These are phyloP conservation scores for Mucor saturninus DNA, from an alignment of 371 early-diverging fungal species.

Conservation along the genomic window DNA sequence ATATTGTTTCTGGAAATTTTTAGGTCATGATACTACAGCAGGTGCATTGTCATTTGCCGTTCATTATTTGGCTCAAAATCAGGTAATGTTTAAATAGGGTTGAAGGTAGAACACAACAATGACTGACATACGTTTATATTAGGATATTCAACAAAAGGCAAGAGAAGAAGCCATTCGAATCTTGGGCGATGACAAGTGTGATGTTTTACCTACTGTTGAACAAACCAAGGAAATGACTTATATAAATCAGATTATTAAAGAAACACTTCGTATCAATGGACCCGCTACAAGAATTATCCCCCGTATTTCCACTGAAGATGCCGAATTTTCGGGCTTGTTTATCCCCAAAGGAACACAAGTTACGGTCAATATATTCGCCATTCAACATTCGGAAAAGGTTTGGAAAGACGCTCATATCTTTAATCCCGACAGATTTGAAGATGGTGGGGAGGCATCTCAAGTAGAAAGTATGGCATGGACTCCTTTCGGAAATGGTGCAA, in stretches of 20 bases:
- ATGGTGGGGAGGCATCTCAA: constrained; percentile 14
- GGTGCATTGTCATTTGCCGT: constrained; percentile 44
- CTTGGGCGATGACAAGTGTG: constrained; percentile 48
- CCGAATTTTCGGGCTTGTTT: constrained; percentile 32
- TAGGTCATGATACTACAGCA: constrained; percentile 64
- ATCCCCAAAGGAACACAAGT: constrained; percentile 50
- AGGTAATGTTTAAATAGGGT: constrained; percentile 33
- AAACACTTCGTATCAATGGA: constrained; percentile 52
- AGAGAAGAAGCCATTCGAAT: constrained; percentile 53
- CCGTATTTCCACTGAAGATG: constrained; percentile 27
- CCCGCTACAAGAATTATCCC: constrained; percentile 26
- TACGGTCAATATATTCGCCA: constrained; percentile 33
- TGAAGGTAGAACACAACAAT: neutral
- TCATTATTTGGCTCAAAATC: constrained; percentile 47
- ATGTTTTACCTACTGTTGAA: constrained; percentile 46
- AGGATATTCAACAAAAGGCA: constrained; percentile 51
- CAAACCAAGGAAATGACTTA: constrained; percentile 50
- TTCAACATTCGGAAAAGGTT: constrained; percentile 33
- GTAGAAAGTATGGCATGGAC: constrained; percentile 18
- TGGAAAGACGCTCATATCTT: constrained; percentile 33
- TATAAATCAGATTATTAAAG: constrained; percentile 45
- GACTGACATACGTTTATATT: neutral
- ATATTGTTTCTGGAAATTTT: neutral
- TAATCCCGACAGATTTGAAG: constrained; percentile 29
- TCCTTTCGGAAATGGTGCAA: constrained; percentile 39